phyloP scores from a whole-genome alignment of 768 basidiomycete genomes.

The Collybia nuda region DNA sequence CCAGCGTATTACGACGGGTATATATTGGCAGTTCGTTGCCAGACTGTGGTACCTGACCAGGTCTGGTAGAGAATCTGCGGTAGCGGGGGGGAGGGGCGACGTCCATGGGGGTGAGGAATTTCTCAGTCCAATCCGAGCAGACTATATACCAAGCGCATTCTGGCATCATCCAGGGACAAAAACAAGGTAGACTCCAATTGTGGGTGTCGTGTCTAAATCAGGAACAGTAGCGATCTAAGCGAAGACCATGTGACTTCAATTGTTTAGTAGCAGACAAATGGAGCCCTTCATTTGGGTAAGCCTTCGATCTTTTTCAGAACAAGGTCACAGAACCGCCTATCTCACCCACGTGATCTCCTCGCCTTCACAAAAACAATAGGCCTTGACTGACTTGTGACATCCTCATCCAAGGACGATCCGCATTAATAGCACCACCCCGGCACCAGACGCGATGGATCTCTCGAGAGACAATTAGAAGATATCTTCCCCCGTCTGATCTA shows the following conservation, averaged over 20 bases:
- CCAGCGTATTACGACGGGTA: conserved; percentile 45
- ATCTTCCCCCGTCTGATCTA: too few relatives aligned
- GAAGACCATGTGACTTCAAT: conserved; percentile 16
- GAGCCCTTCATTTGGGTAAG: conserved; percentile 6
- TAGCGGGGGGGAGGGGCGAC: conserved; percentile 48
- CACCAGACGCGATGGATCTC: background rate
- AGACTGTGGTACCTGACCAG: conserved; percentile 49
- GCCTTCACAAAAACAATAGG: conserved; percentile 11
- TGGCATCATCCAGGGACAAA: conserved; percentile 5
- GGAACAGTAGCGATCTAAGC: conserved; percentile 9
- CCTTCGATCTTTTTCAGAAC: conserved; percentile 10
- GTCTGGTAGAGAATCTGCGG: conserved; percentile 48
- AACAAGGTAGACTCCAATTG: conserved; percentile 32
- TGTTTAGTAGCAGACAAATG: conserved; percentile 16
- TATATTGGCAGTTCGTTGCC: conserved; percentile 46
- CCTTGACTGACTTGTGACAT: conserved; percentile 3
- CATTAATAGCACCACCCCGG: background rate
- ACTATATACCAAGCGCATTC: conserved; percentile 14
- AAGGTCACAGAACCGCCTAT: conserved; percentile 5
- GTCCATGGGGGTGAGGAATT: conserved; percentile 34
- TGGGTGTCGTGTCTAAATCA: conserved; percentile 15
- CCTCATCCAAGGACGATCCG: too few relatives aligned
- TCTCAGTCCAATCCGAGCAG: background rate
- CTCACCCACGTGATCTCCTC: conserved; percentile 9
- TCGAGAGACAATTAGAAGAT: conserved; percentile 6